Conservation (phyloP, 805 yeast species). For the Wickerhamomyces strasburgensis region DNA sequence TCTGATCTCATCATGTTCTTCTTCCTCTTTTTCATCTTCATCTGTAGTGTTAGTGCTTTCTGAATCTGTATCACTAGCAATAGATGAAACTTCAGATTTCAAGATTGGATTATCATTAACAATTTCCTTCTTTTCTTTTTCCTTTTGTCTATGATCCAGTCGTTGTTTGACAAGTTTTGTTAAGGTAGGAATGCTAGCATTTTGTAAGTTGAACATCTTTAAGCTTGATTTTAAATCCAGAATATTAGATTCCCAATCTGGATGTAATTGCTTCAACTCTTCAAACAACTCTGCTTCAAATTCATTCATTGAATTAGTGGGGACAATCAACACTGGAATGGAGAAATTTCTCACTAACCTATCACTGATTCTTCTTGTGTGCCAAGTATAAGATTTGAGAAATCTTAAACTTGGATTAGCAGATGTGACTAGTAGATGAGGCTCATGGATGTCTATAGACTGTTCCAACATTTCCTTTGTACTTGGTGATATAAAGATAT, state of each 20-base stretch:
- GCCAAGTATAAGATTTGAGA: conserved; percentile 53
- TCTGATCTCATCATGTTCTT: not conserved
- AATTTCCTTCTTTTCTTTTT: too few relatives aligned
- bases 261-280: conserved; percentile 25
- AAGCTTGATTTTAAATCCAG: conserved; percentile 8
- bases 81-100: not conserved
- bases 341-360: conserved; percentile 59
- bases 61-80: not conserved
- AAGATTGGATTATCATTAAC: too few relatives aligned
- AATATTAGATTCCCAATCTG: conserved; percentile 3
- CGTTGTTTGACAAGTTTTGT: too few relatives aligned
- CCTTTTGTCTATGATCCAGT: too few relatives aligned
- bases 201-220: not conserved
- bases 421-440: conserved; percentile 51
- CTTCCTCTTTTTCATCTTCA: too few relatives aligned
- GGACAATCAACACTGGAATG: conserved; percentile 63
- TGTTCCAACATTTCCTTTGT: conserved; percentile 54
- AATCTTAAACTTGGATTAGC: conserved; percentile 42
- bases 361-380: conserved; percentile 57
- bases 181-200: too few relatives aligned
- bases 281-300: conserved; percentile 44
- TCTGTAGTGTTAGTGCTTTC: not conserved
- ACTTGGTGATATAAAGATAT: conserved; percentile 48
- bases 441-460: conserved; percentile 56
- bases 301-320: conserved; percentile 51